Percentiles rank a stretch among this genome's conserved stretches.
Evolutionary conservation across 345 rosid species (phyloP).

Genomic region (Camelina laxa): DNA sequence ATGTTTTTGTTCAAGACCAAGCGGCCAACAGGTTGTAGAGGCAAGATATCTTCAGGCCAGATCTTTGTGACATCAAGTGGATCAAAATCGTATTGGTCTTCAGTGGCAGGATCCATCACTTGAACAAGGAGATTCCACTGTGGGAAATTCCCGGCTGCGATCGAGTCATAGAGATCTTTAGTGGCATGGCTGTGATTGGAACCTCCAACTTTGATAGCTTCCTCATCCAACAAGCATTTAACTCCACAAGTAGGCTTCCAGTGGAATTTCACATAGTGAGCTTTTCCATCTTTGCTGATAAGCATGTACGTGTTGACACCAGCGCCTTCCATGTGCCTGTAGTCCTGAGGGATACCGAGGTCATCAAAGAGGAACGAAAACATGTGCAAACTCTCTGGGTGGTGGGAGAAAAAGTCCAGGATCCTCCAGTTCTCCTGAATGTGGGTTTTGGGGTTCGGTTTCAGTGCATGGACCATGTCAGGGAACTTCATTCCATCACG

Average conservation of each 20-base stretch:
- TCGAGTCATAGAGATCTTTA: conserved; percentile 88
- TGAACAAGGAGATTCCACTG: conserved; percentile 92
- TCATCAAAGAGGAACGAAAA: conserved; percentile 90
- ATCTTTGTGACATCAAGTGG: conserved; percentile 97
- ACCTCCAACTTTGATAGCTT: conserved; percentile 91
- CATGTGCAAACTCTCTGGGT: conserved; percentile 94
- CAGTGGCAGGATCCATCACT: conserved; percentile 81
- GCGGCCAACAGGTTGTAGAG: conserved; percentile 97
- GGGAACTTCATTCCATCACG: conserved; percentile 99
- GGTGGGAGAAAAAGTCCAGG: conserved; percentile 90
- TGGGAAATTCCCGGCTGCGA: conserved; percentile 90
- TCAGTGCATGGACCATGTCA: conserved; percentile 89
- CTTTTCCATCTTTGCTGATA: conserved; percentile 89
- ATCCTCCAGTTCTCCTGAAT: conserved; percentile 98
- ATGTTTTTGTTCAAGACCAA: conserved; percentile 96
- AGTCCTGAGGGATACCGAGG: conserved; percentile 88
- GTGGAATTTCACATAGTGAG: conserved; percentile 85
- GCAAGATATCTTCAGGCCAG: conserved; percentile 98
- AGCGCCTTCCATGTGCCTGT: conserved; percentile 93
- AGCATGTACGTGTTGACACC: conserved; percentile 89
- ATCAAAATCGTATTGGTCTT: conserved; percentile 82
- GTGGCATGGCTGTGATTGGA: conserved; percentile 98
- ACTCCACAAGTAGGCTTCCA: conserved; percentile 98
- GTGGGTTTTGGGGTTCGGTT: conserved; percentile 98
- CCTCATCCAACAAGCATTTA: conserved; percentile 78